Evolutionary conservation across 257 asterid genomes (phyloP), one percentile per base, ranked within the genome.

Genomic region (Jacaranda copaia): DNA sequence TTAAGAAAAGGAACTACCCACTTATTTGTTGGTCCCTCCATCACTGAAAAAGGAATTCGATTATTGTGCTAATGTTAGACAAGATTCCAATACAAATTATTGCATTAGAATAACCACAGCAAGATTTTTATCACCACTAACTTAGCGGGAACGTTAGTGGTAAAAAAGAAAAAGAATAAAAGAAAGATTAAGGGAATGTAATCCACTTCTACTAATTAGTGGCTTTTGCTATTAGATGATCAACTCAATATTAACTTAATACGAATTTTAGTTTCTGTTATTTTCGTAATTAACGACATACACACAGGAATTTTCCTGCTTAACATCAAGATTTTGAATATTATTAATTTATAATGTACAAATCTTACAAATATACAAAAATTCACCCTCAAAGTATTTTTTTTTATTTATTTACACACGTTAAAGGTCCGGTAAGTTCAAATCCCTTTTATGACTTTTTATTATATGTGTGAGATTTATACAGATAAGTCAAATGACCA

Each of bases 1-100:
- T 61, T 69, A 61, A 53, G 64, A 53, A 82, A 77, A 73, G 68
- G 61, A 69, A 62, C 16, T 32, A 70, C 65, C 81, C 83, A 82
- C 85, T 82, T 69, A 58, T 40, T 0, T 19, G 74, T 42, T 82
- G 85, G 80, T 62, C 82, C 80, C 85, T 82, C 82, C 82, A 82
- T 68, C 78, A 78, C 77, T 68, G 60, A 53, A 45, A 74, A 82
- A 57, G 62, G 80, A 72, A 68, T 73, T 70, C 69, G 45, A 68
- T 25, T 76, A 58, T 64, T 52, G 14, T 13, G 32, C 59, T 59
- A 61, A 71, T 61, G 77, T 69, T 73, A 45, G 61, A 82, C 77
- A 82, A 74, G 78, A 74, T 82, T 68, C 81, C 83, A 48, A 38
- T 68, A 18, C 73, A 39, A 71, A 62, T 74, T 82, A 74, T 63